These are phyloP conservation scores for Penicillium coprophilum DNA, from an alignment of 495 filamentous ascomycete genomes.

Conservation along the genomic window DNA sequence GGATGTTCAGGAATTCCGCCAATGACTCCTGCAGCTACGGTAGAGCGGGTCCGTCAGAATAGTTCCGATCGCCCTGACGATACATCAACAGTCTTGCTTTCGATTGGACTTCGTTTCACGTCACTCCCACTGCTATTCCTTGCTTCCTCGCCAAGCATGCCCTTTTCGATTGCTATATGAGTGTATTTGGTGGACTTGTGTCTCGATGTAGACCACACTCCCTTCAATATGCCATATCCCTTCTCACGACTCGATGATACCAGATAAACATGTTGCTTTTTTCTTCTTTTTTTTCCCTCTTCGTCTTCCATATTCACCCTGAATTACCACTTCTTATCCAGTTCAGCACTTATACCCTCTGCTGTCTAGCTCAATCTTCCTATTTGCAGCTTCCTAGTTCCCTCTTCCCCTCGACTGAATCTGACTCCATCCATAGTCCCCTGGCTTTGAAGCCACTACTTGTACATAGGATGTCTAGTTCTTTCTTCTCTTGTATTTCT, in stretches of 20 bases:
- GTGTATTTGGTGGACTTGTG: not conserved
- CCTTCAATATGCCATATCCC: not conserved
- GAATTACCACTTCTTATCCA: not conserved
- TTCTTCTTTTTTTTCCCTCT: slow-evolving; percentile 8
- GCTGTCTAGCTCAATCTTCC: slow-evolving; percentile 3
- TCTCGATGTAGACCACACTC: not conserved
- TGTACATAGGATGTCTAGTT: slow-evolving; percentile 3
- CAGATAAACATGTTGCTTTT: slow-evolving; percentile 17
- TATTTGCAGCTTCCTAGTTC: not conserved
- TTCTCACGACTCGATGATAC: slow-evolving; percentile 25
- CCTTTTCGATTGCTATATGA: not conserved
- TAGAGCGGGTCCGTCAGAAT: not conserved
- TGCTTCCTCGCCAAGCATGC: slow-evolving; percentile 1
- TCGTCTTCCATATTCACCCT: not conserved
- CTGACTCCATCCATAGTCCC: not conserved
- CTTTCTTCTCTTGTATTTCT: slow-evolving; percentile 5
- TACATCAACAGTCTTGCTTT: slow-evolving; percentile 5
- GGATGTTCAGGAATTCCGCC: not conserved
- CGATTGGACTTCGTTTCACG: slow-evolving; percentile 3
- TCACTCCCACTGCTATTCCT: not conserved
- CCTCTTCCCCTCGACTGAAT: not conserved
- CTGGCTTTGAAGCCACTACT: not conserved
- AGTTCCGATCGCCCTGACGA: not conserved
- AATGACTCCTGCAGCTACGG: not conserved
- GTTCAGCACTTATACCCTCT: slow-evolving; percentile 15